Percentiles rank a stretch among this genome's conserved stretches.
Conservation (phyloP, 2,329 filamentous ascomycete species). For the Phialocephala sp. region DNA sequence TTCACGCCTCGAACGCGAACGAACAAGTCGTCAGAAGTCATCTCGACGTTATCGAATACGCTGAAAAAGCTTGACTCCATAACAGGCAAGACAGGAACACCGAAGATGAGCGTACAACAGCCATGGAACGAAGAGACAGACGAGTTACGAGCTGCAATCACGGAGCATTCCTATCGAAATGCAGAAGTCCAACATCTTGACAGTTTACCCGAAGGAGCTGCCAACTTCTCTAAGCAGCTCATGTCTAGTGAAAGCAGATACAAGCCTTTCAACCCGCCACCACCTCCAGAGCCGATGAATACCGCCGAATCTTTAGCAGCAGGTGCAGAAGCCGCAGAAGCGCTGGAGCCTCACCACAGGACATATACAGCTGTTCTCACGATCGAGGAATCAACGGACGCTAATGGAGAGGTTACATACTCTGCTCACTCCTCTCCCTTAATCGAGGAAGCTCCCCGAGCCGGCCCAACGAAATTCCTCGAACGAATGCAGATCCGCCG, state of each 20-base stretch:
- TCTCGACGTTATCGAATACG: constrained; percentile 68
- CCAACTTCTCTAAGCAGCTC: constrained; percentile 36
- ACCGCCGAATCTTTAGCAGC: constrained; percentile 45
- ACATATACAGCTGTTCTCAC: constrained; percentile 69
- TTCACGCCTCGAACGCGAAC: constrained; percentile 66
- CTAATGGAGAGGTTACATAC: constrained; percentile 64
- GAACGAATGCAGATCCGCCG: constrained; percentile 73
- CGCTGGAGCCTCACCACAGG: constrained; percentile 55
- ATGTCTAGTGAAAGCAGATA: constrained; percentile 72
- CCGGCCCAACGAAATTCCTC: constrained; percentile 59
- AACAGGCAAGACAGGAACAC: constrained; percentile 55
- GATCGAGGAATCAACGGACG: constrained; percentile 68
- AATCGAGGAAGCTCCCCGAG: constrained; percentile 51
- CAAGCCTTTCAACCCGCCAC: constrained; percentile 84
- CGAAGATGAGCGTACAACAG: constrained; percentile 29
- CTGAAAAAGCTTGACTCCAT: constrained; percentile 65
- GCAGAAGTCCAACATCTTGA: constrained; percentile 61
- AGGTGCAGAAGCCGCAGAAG: constrained; percentile 45
- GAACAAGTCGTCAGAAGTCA: constrained; percentile 61
- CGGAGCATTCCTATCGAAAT: constrained; percentile 50
- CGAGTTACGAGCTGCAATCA: constrained; percentile 49
- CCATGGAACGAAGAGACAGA: constrained; percentile 39
- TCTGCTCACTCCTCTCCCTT: constrained; percentile 65
- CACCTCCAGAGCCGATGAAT: constrained; percentile 69
- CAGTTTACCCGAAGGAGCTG: constrained; percentile 58